Base-by-base conservation (phyloP, 352 stramenopile genomes). In the Phytophthora litchii region DNA sequence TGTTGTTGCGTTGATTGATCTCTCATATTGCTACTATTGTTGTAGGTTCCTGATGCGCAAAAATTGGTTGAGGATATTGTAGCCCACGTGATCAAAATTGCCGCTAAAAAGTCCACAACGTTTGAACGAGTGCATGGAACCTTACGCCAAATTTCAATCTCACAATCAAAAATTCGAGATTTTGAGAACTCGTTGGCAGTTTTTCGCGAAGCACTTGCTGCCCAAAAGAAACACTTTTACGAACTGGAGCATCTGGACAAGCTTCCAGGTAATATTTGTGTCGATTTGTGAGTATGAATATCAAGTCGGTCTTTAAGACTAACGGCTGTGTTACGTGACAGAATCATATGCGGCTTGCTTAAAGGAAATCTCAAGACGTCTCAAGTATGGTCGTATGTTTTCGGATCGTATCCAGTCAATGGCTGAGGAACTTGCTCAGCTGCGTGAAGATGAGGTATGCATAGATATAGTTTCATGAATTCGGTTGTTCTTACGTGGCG, bases 131-230 rank as follows among this genome's bases (percentile, higher is more conserved):
- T 95, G 14, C 78, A 89, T 52, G 65, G 60, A 12, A 82, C 76
- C 38, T 31, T 95, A 52, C 78, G 81, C 10, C 76, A 85, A 60
- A 89, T 95, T 34, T 94, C 87, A 1, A 64, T 79, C 0, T 75
- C 70, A n/a, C 87, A 95, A 65, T 94, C 85, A 4, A 88, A 90
- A 52, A 95, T 95, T 48, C 81, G 86, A n/a, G 87, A 94, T 64
- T 95, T 95, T 74, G 87, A 94, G 46, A 90, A 89, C 50, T 92
- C 82, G n/a, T 35, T 95, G 34, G 70, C 74, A 6, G 86, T 94
- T 50, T 87, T 95, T 42, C 85, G 80, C 31, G 87, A 94, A 40
- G 87, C 85, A 13, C 47, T 92, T 47, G 47, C 57, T 23, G 81
- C 72, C 3, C 87, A 95, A 54, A 94, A 94, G 67, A 85, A 83